Base-by-base conservation (phyloP, 2,329 filamentous ascomycete species). In the Fusarium sp. region DNA sequence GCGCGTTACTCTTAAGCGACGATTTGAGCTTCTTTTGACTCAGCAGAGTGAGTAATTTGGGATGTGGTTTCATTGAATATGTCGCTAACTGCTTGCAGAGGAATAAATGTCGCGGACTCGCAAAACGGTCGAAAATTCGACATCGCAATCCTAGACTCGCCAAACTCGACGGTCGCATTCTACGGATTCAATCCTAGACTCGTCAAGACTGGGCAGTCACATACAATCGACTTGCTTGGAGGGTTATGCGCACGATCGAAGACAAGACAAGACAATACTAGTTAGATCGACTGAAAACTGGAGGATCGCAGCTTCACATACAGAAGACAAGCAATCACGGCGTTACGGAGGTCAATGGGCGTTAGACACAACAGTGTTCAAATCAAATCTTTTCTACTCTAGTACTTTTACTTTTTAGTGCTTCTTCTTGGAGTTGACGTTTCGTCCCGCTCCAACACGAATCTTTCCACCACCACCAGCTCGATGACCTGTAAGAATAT, bases 1-100 rank as follows among this genome's bases (percentile, higher is more conserved):
- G 84, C 90, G 96, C 75, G 94, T 98, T 51, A 97, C 94, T 21
- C 87, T 98, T 77, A 97, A 98, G 90, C 94, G 93, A 85, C 88
- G 96, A 78, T 98, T 97, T 79, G 91, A 91, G 50, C 87, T 98
- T 70, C 89, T 98, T 68, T 84, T 97, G 80, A 96, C 92, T 56
- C 93, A 97, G 86, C 91, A 85, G 80, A 84, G 86, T 88, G 71
- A 70, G 84, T n/a, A n/a, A n/a, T n/a, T n/a, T n/a, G n/a, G n/a
- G n/a, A n/a, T n/a, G n/a, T n/a, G n/a, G n/a, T n/a, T n/a, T n/a
- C n/a, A n/a, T n/a, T n/a, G n/a, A n/a, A n/a, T n/a, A n/a, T n/a
- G n/a, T n/a, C n/a, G n/a, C n/a, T n/a, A n/a, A n/a, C n/a, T n/a
- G n/a, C n/a, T n/a, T n/a, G n/a, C n/a, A n/a, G n/a, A n/a, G n/a